Base-by-base conservation (phyloP, 176 grass and related monocot species). In the Oryza punctata region DNA sequence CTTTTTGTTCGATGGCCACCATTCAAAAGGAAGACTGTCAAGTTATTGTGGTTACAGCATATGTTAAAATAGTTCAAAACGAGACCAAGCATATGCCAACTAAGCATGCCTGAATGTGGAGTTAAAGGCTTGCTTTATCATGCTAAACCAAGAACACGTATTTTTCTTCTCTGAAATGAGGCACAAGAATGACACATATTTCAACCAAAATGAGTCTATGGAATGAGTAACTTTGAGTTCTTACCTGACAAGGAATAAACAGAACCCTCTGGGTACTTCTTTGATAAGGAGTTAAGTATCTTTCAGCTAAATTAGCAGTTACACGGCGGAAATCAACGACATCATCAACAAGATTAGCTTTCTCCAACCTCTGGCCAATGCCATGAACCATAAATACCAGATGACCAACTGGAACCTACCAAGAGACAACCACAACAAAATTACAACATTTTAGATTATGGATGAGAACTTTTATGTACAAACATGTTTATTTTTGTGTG, bases 311-410 rank as follows among this genome's bases (percentile, higher is more conserved):
- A 87, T 84, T 98, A 63, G 91, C 77, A 61, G 96, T 90, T 79
- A 95, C 68, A 47, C 93, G 85, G 49, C 93, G 91, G 38, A 98
- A 98, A 91, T 98, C 93, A 7, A 92, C 93, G 78, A 98, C 96
- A 90, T 98, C 96, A 89, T 98, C 96, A 33, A 98, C 93, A 70
- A 98, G 89, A 77, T 98, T 98, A 84, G 96, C 96, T 87, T 95
- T 98, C 89, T 98, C 85, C 83, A 98, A 84, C 72, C 96, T 95
- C 43, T 98, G 96, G 24, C 96, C 96, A 19, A 98, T 98, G 67
- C 96, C 96, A 78, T 98, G 96, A 92, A 98, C 85, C 96, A 98
- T 98, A 75, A 98, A 98, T 81, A 98, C 96, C 15, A 98, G 52
- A 87, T 98, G 96, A 74, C 93, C 87, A 87, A 98, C 93, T 72